A percentile compares a stretch with the other conserved stretches of the same genome.
Evolutionary conservation across 2,329 filamentous ascomycete species (phyloP).

Genomic region (Ophiocordyceps robertsii): DNA sequence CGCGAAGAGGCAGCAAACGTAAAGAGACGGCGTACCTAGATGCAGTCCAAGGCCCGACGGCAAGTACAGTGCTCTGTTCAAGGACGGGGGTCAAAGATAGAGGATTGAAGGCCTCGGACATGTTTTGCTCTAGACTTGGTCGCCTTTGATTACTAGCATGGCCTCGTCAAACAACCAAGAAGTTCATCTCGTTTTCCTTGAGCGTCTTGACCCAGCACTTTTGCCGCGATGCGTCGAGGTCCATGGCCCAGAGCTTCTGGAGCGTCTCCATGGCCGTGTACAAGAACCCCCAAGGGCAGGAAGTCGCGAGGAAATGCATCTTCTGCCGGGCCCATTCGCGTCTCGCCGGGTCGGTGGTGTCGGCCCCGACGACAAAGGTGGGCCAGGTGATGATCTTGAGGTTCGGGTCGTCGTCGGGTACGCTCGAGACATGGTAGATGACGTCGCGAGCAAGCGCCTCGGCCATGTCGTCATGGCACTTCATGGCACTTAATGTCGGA

Average conservation of each 20-base stretch:
- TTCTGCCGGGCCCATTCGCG: slow-evolving; percentile 36
- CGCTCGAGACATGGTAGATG: slow-evolving; percentile 29
- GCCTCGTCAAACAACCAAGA: slow-evolving; percentile 24
- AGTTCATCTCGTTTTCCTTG: slow-evolving; percentile 26
- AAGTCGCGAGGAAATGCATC: slow-evolving; percentile 23
- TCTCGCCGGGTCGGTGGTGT: slow-evolving; percentile 26
- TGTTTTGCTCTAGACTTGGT: too few relatives aligned
- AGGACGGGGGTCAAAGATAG: not conserved
- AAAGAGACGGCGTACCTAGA: too few relatives aligned
- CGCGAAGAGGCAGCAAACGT: too few relatives aligned
- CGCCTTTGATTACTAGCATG: not conserved
- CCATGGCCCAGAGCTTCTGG: slow-evolving; percentile 27
- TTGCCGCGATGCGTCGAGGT: slow-evolving; percentile 14
- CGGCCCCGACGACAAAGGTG: slow-evolving; percentile 41
- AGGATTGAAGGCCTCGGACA: not conserved
- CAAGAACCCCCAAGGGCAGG: slow-evolving; percentile 35
- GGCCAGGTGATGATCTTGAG: slow-evolving; percentile 46
- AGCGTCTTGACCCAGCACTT: slow-evolving; percentile 31
- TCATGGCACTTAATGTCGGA: slow-evolving; percentile 12
- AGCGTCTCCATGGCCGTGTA: slow-evolving; percentile 32
- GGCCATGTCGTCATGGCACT: slow-evolving; percentile 13
- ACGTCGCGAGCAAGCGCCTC: slow-evolving; percentile 29
- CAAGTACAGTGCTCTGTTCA: too few relatives aligned
- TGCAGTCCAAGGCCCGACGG: too few relatives aligned
- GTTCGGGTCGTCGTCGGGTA: slow-evolving; percentile 34